Evolutionary conservation across 176 grass and related monocot genomes (phyloP).

Genomic region (Lolium perenne): DNA sequence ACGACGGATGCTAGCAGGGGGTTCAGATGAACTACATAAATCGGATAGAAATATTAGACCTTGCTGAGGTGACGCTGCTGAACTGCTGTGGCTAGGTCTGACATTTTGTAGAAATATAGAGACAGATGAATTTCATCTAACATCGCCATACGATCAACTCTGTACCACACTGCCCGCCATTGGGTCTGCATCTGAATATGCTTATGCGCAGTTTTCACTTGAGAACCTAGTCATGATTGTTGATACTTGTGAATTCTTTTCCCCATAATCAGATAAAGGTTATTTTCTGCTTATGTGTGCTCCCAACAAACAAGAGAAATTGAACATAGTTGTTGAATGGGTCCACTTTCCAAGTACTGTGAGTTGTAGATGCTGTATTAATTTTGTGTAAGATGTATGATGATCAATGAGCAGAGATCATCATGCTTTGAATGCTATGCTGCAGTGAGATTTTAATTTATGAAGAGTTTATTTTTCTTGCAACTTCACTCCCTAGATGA

Average conservation of each 20-base stretch:
- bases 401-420: not conserved
- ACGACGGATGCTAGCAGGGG: slow-evolving; percentile 55
- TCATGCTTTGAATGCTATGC: not conserved
- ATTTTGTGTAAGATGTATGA: slow-evolving; percentile 17
- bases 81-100: slow-evolving; percentile 8
- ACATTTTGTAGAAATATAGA: slow-evolving; percentile 54
- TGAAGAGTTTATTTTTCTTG: not conserved
- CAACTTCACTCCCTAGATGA: not conserved
- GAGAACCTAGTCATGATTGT: slow-evolving; percentile 28
- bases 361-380: not conserved
- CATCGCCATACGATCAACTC: slow-evolving; percentile 24
- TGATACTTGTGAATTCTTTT: slow-evolving; percentile 47
- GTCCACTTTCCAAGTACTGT: not conserved
- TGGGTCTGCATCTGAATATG: slow-evolving; percentile 36
- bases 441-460: not conserved
- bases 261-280: slow-evolving; percentile 26
- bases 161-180: slow-evolving; percentile 44
- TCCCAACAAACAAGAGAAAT: not conserved
- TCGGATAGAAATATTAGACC: slow-evolving; percentile 61
- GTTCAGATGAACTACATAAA: slow-evolving; percentile 52
- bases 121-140: slow-evolving; percentile 42
- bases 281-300: slow-evolving; percentile 4
- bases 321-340: not conserved
- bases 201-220: slow-evolving; percentile 35
- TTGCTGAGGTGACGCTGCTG: slow-evolving; percentile 28